A percentile compares a stretch with the other conserved stretches of the same genome.
These are phyloP conservation scores for Wickerhamiella qilinensis DNA, from an alignment of 805 yeast genomes.

Conservation along the genomic window DNA sequence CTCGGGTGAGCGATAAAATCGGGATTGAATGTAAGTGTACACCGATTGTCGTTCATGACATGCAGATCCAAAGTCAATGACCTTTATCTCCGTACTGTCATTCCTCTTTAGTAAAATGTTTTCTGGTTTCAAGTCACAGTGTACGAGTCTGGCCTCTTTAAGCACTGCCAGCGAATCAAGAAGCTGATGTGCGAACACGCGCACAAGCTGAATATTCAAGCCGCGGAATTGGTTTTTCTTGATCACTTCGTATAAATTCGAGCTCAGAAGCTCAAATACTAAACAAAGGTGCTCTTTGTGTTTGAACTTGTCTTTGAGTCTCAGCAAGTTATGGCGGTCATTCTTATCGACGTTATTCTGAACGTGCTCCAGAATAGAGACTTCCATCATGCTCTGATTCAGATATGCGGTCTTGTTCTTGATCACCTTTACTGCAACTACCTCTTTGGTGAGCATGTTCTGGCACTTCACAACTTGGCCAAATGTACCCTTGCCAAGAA, in stretches of 20 bases:
- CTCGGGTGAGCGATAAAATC: constrained; percentile 91
- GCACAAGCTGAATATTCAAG: constrained; percentile 59
- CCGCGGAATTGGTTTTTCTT: constrained; percentile 93
- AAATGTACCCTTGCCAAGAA: constrained; percentile 92
- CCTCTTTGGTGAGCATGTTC: constrained; percentile 57
- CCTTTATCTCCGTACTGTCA: constrained; percentile 73
- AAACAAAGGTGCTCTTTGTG: constrained; percentile 87
- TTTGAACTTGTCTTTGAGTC: constrained; percentile 73
- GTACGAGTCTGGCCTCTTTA: constrained; percentile 73
- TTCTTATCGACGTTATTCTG: constrained; percentile 54
- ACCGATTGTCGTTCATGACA: constrained; percentile 83
- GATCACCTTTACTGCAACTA: constrained; percentile 88
- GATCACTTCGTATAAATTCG: constrained; percentile 76
- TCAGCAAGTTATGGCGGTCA: constrained; percentile 59
- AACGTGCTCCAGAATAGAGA: constrained; percentile 64
- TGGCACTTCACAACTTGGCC: constrained; percentile 97
- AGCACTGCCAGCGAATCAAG: constrained; percentile 66
- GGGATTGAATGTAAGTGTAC: constrained; percentile 80
- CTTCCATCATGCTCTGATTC: constrained; percentile 86
- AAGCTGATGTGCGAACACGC: constrained; percentile 63
- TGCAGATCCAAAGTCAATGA: constrained; percentile 92
- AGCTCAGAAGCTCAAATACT: constrained; percentile 77
- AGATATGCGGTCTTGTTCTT: constrained; percentile 82
- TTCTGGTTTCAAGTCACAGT: constrained; percentile 95
- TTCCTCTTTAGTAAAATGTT: constrained; percentile 68